Conservation (phyloP, 495 filamentous ascomycete genomes). For the Neurospora sp. region DNA sequence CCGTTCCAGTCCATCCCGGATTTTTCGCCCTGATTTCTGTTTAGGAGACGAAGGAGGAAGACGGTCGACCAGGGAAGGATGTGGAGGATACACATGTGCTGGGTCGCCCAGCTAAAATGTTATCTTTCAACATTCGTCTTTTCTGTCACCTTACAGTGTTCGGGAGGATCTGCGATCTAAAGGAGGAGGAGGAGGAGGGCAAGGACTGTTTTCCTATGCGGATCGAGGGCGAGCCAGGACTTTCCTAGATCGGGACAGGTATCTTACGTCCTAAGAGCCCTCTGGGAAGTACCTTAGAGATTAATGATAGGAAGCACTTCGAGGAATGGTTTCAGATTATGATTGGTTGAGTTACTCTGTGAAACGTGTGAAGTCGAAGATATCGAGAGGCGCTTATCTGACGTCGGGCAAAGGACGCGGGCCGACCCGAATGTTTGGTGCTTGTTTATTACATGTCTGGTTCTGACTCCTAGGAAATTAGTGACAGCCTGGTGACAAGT, state of each 20-base stretch:
- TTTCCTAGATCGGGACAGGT: neutral
- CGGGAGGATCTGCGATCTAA: neutral
- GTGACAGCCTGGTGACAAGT: neutral
- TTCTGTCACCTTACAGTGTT: too few relatives aligned
- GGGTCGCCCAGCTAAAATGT: too few relatives aligned
- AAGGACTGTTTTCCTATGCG: neutral
- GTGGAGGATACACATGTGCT: neutral
- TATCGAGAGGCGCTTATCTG: neutral
- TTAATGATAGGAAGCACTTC: neutral
- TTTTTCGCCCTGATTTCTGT: neutral
- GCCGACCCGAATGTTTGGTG: neutral
- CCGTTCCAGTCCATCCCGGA: neutral
- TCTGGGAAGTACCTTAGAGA: neutral
- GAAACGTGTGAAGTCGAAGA: neutral
- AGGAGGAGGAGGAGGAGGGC: neutral
- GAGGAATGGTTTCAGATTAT: neutral
- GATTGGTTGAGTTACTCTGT: neutral
- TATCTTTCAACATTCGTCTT: too few relatives aligned
- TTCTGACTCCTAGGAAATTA: neutral
- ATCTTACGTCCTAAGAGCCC: neutral
- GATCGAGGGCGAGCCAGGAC: neutral
- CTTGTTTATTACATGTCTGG: neutral
- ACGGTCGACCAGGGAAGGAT: neutral
- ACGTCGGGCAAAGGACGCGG: neutral
- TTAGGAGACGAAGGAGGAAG: neutral